A percentile compares a stretch with the other conserved stretches of the same genome.
phyloP scores from a whole-genome alignment of 345 rosid genomes.

The Eucalyptus victrix region DNA sequence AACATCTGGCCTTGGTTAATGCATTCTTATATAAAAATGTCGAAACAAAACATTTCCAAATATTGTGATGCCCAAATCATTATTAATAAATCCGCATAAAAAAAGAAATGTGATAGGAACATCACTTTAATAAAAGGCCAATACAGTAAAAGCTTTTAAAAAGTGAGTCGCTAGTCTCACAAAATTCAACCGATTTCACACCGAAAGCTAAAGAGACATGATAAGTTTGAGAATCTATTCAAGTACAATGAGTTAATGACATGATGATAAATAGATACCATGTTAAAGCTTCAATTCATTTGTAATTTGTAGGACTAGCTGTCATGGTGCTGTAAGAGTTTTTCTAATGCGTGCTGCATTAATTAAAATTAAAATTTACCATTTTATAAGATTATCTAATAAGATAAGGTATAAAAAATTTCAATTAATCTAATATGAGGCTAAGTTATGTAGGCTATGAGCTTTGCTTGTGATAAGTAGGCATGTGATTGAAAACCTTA shows the following conservation, averaged over 20 bases:
- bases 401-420: too few relatives aligned
- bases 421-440: too few relatives aligned
- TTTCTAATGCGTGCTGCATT: rapidly evolving
- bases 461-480: not conserved
- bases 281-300: not conserved
- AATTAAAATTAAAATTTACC: too few relatives aligned
- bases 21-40: not conserved
- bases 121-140: not conserved
- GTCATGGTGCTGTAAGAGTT: rapidly evolving
- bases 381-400: too few relatives aligned
- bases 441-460: rapidly evolving
- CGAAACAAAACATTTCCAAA: too few relatives aligned
- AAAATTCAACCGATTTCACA: not conserved
- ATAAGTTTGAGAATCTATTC: not conserved
- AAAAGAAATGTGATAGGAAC: not conserved
- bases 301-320: not conserved
- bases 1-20: too few relatives aligned
- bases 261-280: not conserved
- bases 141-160: not conserved
- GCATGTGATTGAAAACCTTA: not conserved
- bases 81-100: rapidly evolving
- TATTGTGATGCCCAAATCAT: not conserved
- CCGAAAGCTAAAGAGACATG: not conserved
- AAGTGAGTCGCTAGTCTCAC: rapidly evolving
- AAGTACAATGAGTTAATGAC: not conserved